A percentile compares a stretch with the other conserved stretches of the same genome.
Evolutionary conservation across 2,329 filamentous ascomycete genomes (phyloP).

Genomic region (Aspergillus sp.): DNA sequence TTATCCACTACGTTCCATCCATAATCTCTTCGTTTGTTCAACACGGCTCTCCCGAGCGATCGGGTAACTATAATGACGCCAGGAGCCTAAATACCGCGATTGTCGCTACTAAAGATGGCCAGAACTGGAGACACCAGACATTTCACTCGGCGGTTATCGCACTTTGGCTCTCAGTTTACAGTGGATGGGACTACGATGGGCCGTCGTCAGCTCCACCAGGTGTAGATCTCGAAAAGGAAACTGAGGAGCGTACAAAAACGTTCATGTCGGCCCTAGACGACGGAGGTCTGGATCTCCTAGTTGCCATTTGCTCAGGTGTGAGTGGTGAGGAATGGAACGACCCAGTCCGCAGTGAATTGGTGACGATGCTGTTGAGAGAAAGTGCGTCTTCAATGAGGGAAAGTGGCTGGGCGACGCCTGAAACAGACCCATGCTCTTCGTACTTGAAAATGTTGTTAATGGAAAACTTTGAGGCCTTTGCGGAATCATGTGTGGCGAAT

Average conservation of each 20-base stretch:
- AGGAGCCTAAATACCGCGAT: constrained; percentile 69
- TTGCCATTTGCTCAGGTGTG: constrained; percentile 80
- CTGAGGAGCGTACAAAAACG: constrained; percentile 67
- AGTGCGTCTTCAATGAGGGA: constrained; percentile 69
- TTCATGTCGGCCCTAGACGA: constrained; percentile 80
- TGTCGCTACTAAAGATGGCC: constrained; percentile 64
- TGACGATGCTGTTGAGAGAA: constrained; percentile 79
- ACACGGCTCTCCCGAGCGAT: constrained; percentile 75
- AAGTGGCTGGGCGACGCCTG: constrained; percentile 66
- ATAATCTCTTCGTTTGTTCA: constrained; percentile 74
- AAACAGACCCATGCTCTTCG: constrained; percentile 67
- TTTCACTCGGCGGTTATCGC: constrained; percentile 76
- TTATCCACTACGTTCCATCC: constrained; percentile 80
- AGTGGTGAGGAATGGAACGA: constrained; percentile 84
- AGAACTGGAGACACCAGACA: constrained; percentile 70
- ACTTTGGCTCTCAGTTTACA: constrained; percentile 93
- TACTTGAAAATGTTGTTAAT: constrained; percentile 73
- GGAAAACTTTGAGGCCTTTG: constrained; percentile 80
- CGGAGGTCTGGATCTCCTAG: constrained; percentile 86
- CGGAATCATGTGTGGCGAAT: constrained; percentile 91
- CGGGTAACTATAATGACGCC: constrained; percentile 66
- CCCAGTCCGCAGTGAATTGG: constrained; percentile 77
- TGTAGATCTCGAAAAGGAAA: constrained; percentile 66
- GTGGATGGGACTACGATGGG: constrained; percentile 79
- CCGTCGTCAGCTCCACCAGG: constrained; percentile 59